phyloP scores from a whole-genome alignment of 148 eudicot genomes.

The Vaccinium darrowii region DNA sequence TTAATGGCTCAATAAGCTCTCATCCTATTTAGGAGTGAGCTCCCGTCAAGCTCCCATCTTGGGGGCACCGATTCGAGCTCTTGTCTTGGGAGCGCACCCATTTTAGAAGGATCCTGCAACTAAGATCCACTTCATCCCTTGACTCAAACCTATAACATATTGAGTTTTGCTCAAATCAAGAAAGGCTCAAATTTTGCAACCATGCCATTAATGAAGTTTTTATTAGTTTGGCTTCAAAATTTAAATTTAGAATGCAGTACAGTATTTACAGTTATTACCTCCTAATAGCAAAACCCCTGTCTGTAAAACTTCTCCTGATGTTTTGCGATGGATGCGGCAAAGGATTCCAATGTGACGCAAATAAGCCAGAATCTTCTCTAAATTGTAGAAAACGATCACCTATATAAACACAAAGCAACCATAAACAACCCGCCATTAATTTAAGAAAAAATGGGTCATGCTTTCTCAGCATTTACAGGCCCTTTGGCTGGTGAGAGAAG shows the following conservation, averaged over 20 bases:
- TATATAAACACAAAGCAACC: constrained; percentile 15
- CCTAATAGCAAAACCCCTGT: constrained; percentile 19
- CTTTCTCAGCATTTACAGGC: neutral
- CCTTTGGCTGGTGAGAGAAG: no score
- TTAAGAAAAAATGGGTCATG: neutral
- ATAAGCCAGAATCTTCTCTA: constrained; percentile 16
- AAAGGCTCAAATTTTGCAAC: no score
- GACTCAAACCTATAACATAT: no score
- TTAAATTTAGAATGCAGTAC: neutral
- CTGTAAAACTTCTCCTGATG: constrained; percentile 16
- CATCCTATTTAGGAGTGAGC: no score
- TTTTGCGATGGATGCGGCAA: constrained; percentile 21
- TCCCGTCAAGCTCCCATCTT: no score
- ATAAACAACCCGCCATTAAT: neutral
- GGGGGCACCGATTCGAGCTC: no score
- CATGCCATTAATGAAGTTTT: no score
- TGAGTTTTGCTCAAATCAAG: no score
- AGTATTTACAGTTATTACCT: constrained; percentile 29
- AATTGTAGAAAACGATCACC: constrained; percentile 31
- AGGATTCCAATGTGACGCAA: constrained; percentile 24
- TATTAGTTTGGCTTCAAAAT: neutral
- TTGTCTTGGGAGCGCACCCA: no score
- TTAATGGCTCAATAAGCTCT: no score
- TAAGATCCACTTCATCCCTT: no score
- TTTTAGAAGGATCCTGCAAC: no score